Evolutionary conservation across 176 grass and related monocot species (phyloP).

Genomic region (Carex myosuroides): DNA sequence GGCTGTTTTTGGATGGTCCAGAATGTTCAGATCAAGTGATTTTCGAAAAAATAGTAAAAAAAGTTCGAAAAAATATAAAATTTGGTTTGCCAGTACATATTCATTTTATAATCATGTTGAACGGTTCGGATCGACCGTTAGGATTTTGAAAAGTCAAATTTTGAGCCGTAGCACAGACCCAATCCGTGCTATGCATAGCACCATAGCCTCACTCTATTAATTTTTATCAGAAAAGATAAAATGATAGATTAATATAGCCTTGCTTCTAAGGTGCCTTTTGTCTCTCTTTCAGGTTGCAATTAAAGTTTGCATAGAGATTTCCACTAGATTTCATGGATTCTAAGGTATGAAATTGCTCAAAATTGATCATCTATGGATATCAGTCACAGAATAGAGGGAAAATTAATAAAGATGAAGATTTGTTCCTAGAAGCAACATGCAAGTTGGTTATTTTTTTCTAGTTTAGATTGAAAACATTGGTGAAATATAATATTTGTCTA

Average conservation of each 20-base stretch:
- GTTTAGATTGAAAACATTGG: not conserved
- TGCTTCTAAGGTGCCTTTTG: not conserved
- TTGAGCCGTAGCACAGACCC: too few relatives aligned
- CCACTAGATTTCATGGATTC: not conserved
- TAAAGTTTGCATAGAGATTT: not conserved
- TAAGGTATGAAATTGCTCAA: not conserved
- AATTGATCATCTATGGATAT: not conserved
- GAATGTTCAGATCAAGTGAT: too few relatives aligned
- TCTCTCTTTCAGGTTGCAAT: slow-evolving; percentile 7
- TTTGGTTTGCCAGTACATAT: too few relatives aligned
- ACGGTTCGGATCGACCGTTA: too few relatives aligned
- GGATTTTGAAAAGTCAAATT: too few relatives aligned
- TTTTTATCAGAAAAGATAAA: not conserved
- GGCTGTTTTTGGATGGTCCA: too few relatives aligned
- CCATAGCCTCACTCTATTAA: too few relatives aligned
- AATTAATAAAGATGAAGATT: not conserved
- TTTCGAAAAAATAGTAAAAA: too few relatives aligned
- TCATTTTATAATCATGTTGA: too few relatives aligned
- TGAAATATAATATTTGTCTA: not conserved
- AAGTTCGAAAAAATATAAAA: too few relatives aligned
- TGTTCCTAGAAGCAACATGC: not conserved
- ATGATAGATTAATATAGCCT: not conserved
- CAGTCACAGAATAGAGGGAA: not conserved
- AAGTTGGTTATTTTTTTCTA: not conserved
- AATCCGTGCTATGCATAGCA: too few relatives aligned